A percentile compares a stretch with the other conserved stretches of the same genome.
Conservation (phyloP, 148 eudicot genomes). For the Vaccinium corymbosum region DNA sequence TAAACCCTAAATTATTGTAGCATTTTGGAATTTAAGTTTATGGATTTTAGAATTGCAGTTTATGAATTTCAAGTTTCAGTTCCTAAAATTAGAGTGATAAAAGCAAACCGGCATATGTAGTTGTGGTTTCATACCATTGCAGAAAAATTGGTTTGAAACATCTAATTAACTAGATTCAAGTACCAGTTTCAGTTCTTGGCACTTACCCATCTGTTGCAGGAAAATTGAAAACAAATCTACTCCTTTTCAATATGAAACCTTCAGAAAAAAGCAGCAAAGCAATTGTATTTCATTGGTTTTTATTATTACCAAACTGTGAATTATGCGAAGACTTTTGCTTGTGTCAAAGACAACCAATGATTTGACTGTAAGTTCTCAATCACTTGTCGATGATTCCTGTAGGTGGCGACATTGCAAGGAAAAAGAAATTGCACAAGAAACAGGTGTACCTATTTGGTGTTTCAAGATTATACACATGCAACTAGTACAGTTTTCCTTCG, state of each 20-base stretch:
- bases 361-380: background rate
- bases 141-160: too few relatives aligned
- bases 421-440: conserved; percentile 88
- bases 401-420: conserved; percentile 96
- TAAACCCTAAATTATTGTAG: too few relatives aligned
- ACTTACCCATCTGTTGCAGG: too few relatives aligned
- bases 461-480: background rate
- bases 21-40: too few relatives aligned
- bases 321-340: background rate
- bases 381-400: conserved; percentile 16
- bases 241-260: conserved; percentile 6
- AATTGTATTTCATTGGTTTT: background rate
- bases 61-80: too few relatives aligned
- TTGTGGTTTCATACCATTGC: too few relatives aligned
- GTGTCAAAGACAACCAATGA: background rate
- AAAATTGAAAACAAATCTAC: background rate
- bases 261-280: background rate
- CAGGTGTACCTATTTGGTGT: conserved; percentile 45
- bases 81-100: too few relatives aligned
- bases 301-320: background rate
- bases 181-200: too few relatives aligned
- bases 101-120: too few relatives aligned
- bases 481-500: too few relatives aligned
- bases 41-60: too few relatives aligned
- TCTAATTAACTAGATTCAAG: too few relatives aligned